These are phyloP conservation scores for Pythium brachiatum DNA, from an alignment of 352 stramenopile species.

Conservation along the genomic window DNA sequence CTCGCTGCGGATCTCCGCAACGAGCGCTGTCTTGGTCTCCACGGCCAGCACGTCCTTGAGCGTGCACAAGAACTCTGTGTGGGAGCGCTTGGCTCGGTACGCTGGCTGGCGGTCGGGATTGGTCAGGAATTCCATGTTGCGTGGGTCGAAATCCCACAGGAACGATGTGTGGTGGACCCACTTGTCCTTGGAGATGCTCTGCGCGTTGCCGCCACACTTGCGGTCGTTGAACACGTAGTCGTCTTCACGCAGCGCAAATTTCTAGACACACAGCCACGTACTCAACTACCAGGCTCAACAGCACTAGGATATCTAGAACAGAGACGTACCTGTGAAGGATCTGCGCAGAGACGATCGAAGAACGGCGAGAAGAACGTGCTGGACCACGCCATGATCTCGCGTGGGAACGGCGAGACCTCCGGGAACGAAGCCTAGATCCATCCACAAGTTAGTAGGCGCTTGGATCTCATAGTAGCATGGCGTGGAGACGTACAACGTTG, in stretches of 20 bases:
- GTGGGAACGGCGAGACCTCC: slow-evolving; percentile 79
- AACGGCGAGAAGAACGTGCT: slow-evolving; percentile 77
- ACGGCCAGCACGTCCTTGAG: slow-evolving; percentile 73
- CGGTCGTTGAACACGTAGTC: slow-evolving; percentile 95
- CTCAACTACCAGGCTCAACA: too few relatives aligned
- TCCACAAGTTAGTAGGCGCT: not conserved
- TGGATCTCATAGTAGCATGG: not conserved
- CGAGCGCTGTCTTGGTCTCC: slow-evolving; percentile 43
- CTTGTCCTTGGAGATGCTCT: slow-evolving; percentile 92
- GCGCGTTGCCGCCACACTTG: slow-evolving; percentile 97
- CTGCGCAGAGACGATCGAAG: slow-evolving; percentile 50
- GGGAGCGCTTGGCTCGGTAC: slow-evolving; percentile 91
- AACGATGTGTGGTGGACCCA: slow-evolving; percentile 98
- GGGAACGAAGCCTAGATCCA: slow-evolving; percentile 62
- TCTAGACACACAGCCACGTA: slow-evolving; percentile 33
- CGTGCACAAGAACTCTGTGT: slow-evolving; percentile 93
- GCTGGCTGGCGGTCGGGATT: slow-evolving; percentile 93
- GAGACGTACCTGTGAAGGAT: slow-evolving; percentile 22
- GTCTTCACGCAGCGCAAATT: slow-evolving; percentile 92
- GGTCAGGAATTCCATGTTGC: slow-evolving; percentile 95
- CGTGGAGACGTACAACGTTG: slow-evolving; percentile 45
- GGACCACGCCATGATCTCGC: slow-evolving; percentile 93
- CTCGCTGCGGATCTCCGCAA: slow-evolving; percentile 40
- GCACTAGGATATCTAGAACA: not conserved
- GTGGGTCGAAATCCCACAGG: slow-evolving; percentile 93